phyloP scores from a whole-genome alignment of 768 basidiomycete genomes.

The Mycena filopes region DNA sequence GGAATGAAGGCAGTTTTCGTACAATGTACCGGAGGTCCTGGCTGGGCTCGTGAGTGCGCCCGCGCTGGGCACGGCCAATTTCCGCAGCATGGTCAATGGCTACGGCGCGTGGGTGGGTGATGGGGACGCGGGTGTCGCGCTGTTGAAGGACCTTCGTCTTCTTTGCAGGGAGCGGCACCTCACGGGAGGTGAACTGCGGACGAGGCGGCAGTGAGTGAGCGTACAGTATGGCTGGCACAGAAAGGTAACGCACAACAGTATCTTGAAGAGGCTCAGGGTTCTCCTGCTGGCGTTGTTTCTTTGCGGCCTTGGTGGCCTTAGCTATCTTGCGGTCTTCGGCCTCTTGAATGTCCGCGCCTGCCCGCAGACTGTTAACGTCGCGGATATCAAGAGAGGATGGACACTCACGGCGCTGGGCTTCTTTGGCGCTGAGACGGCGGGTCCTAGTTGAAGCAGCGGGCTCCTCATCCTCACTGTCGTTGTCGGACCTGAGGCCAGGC shows the following conservation, averaged over 20 bases:
- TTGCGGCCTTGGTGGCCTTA: slow-evolving; percentile 4
- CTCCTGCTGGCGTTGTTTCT: slow-evolving; percentile 7
- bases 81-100: neutral
- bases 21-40: slow-evolving; percentile 6
- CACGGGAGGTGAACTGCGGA: slow-evolving; percentile 9
- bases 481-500: neutral
- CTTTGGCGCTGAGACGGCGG: slow-evolving; percentile 11
- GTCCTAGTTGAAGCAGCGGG: neutral
- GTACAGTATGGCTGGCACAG: neutral
- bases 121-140: slow-evolving; percentile 4
- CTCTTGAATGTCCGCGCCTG: slow-evolving; percentile 1
- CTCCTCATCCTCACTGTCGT: neutral
- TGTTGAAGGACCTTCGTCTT: neutral
- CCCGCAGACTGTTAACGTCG: neutral
- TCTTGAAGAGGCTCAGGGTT: neutral
- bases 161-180: neutral
- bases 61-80: too few relatives aligned
- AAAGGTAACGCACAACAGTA: slow-evolving; percentile 3
- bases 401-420: slow-evolving; percentile 3
- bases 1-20: neutral
- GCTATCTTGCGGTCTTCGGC: neutral
- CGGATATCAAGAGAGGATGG: neutral
- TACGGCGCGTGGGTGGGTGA: neutral
- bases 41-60: neutral
- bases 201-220: too few relatives aligned